These are phyloP conservation scores for Colletotrichum echinochloae DNA, from an alignment of 2,329 filamentous ascomycete species.

Conservation along the genomic window DNA sequence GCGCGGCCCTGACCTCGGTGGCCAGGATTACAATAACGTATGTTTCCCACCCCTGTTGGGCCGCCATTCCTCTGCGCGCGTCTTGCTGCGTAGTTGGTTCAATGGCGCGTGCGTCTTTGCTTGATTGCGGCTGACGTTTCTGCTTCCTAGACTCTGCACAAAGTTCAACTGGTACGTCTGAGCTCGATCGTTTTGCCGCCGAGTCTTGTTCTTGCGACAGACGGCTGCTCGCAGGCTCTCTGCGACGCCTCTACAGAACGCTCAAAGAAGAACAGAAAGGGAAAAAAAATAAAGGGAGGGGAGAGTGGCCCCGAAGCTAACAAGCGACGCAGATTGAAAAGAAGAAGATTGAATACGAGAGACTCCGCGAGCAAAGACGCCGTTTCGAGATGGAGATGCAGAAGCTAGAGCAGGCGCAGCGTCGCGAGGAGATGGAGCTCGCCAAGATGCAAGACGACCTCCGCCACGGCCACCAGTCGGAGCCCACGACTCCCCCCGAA, in stretches of 20 bases:
- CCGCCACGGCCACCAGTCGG: slow-evolving; percentile 82
- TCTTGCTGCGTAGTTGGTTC: neutral
- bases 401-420: slow-evolving; percentile 86
- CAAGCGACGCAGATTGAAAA: slow-evolving; percentile 79
- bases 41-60: slow-evolving; percentile 42
- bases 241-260: neutral
- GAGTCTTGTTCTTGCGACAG: slow-evolving; percentile 5
- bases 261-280: too few relatives aligned
- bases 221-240: slow-evolving; percentile 1
- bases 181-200: slow-evolving; percentile 8
- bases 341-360: slow-evolving; percentile 93
- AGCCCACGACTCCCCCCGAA: slow-evolving; percentile 96
- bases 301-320: slow-evolving; percentile 49
- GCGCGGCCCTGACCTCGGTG: slow-evolving; percentile 57
- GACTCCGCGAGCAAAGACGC: slow-evolving; percentile 87
- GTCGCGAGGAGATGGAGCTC: slow-evolving; percentile 85
- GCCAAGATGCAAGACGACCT: slow-evolving; percentile 87
- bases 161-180: slow-evolving; percentile 82
- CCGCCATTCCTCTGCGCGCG: neutral
- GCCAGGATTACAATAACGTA: slow-evolving; percentile 64
- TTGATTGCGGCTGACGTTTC: slow-evolving; percentile 30
- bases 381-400: slow-evolving; percentile 95
- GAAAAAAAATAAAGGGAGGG: too few relatives aligned
- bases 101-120: neutral
- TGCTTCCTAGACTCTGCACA: slow-evolving; percentile 69